A percentile compares a stretch with the other conserved stretches of the same genome.
phyloP scores from a whole-genome alignment of 805 yeast genomes.

The Yarrowia osloensis region DNA sequence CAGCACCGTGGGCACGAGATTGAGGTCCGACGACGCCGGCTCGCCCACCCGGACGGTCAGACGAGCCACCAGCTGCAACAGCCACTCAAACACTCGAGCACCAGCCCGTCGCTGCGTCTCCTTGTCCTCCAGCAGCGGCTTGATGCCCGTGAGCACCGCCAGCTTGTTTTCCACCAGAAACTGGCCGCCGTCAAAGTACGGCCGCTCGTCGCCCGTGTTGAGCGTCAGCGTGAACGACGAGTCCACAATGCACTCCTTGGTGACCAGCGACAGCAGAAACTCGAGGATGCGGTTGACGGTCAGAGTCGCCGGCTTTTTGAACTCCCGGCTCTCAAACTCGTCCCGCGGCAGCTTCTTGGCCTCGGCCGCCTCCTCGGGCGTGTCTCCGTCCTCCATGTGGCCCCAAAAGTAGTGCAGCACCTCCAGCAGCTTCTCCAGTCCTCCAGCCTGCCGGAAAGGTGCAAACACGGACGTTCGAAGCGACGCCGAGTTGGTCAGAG shows the following conservation, averaged over 20 bases:
- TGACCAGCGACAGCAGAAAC: slow-evolving; percentile 36
- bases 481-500: slow-evolving; percentile 7
- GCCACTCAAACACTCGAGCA: slow-evolving; percentile 24
- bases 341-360: slow-evolving; percentile 23
- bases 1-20: slow-evolving; percentile 34
- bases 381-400: slow-evolving; percentile 26
- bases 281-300: slow-evolving; percentile 35
- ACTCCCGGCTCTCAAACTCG: slow-evolving; percentile 20
- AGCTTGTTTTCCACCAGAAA: slow-evolving; percentile 39
- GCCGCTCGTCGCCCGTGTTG: slow-evolving; percentile 35
- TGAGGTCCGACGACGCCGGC: slow-evolving; percentile 6
- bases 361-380: slow-evolving; percentile 15
- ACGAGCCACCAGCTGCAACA: slow-evolving; percentile 8
- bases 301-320: slow-evolving; percentile 24
- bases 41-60: slow-evolving; percentile 7
- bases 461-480: slow-evolving; percentile 35
- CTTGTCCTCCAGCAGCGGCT: slow-evolving; percentile 8
- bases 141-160: slow-evolving; percentile 3
- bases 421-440: slow-evolving; percentile 36
- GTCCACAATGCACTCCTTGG: slow-evolving; percentile 39
- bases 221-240: slow-evolving; percentile 37
- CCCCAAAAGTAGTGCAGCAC: slow-evolving; percentile 37
- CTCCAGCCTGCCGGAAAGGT: slow-evolving; percentile 40
- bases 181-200: slow-evolving; percentile 39
- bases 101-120: slow-evolving; percentile 8